These are phyloP conservation scores for Hyaloperonospora arabidopsidis DNA, from an alignment of 352 stramenopile genomes.

Conservation along the genomic window DNA sequence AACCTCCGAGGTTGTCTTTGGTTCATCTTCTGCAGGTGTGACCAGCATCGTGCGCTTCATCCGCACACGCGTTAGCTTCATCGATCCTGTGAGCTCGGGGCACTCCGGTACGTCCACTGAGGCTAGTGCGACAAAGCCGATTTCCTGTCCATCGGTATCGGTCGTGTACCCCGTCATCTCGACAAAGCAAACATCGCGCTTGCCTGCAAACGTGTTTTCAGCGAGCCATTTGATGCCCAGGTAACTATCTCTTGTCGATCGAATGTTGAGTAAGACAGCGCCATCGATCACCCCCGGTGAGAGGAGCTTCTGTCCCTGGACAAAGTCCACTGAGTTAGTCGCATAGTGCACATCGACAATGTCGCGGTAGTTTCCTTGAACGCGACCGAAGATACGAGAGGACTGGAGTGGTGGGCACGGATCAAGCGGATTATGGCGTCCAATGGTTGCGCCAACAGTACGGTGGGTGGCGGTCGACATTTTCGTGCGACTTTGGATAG, in stretches of 20 bases:
- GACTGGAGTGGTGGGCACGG: conserved; percentile 23
- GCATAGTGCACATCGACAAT: conserved; percentile 38
- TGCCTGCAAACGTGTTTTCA: conserved; percentile 25
- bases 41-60: conserved; percentile 47
- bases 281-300: conserved; percentile 37
- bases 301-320: conserved; percentile 40
- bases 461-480: conserved; percentile 6
- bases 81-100: conserved; percentile 22
- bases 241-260: conserved; percentile 31
- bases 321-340: conserved; percentile 30
- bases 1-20: conserved; percentile 33
- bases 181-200: conserved; percentile 39
- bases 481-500: background rate
- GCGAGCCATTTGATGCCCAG: conserved; percentile 46
- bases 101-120: conserved; percentile 44
- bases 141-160: conserved; percentile 30
- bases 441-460: conserved; percentile 8
- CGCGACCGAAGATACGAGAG: conserved; percentile 37
- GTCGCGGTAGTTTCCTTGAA: conserved; percentile 46
- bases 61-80: conserved; percentile 32
- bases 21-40: conserved; percentile 19
- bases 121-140: conserved; percentile 34
- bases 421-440: conserved; percentile 12
- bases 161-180: conserved; percentile 45
- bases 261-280: conserved; percentile 32